Conservation (phyloP, 176 grass and related monocot genomes). For the Melocanna baccifera region DNA sequence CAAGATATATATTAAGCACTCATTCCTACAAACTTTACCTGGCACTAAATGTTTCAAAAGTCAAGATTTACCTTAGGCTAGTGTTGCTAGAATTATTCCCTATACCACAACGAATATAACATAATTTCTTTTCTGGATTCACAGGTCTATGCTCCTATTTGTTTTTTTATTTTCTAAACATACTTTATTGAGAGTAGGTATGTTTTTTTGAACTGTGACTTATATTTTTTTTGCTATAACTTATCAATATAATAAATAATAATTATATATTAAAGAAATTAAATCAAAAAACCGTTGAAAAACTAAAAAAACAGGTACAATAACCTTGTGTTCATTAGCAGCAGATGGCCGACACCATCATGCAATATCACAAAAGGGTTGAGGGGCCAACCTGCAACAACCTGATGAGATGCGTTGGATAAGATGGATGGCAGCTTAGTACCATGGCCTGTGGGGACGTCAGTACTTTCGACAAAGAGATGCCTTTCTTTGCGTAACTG, state of each 20-base stretch:
- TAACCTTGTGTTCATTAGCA: background rate
- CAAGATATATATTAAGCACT: background rate
- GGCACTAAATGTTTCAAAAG: background rate
- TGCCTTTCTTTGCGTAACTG: background rate
- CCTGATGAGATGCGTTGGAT: constrained; percentile 19
- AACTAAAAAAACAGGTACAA: too few relatives aligned
- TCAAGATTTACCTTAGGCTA: background rate
- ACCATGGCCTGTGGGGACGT: background rate
- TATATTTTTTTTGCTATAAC: too few relatives aligned
- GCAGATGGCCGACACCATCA: background rate
- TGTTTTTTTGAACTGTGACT: too few relatives aligned
- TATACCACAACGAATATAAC: background rate
- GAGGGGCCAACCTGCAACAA: constrained; percentile 21
- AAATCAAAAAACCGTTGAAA: too few relatives aligned
- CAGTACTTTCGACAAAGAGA: constrained; percentile 11
- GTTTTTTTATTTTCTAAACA: background rate
- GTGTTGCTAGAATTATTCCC: background rate
- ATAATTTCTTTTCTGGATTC: background rate
- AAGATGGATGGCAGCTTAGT: constrained; percentile 11
- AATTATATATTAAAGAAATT: too few relatives aligned
- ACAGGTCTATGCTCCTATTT: background rate
- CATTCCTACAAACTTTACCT: background rate
- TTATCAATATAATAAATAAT: too few relatives aligned
- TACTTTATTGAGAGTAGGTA: background rate
- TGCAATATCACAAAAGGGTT: constrained; percentile 21